phyloP scores from a whole-genome alignment of 169 alveolate species.

The Eimeria tenella region DNA sequence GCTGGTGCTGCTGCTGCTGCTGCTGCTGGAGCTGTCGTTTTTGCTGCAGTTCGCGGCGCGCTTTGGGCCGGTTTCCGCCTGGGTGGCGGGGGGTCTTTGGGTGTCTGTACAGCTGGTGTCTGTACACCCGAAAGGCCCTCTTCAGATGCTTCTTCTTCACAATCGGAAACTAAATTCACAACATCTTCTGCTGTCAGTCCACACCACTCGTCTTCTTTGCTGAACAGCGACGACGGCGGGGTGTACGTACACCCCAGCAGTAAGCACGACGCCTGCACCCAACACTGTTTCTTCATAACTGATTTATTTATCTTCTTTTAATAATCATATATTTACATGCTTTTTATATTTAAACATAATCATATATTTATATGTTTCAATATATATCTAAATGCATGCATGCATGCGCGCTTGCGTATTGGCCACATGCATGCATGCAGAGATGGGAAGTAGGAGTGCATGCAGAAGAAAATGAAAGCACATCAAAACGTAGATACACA shows the following conservation, averaged over 20 bases:
- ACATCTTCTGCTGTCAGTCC: conserved; percentile 47
- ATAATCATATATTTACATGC: neutral
- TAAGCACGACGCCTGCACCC: conserved; percentile 51
- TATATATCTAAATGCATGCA: neutral
- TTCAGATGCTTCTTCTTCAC: conserved; percentile 18
- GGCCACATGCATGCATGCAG: neutral
- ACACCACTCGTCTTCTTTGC: conserved; percentile 67
- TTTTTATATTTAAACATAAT: neutral
- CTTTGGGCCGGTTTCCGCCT: too few species aligned
- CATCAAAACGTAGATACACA: neutral
- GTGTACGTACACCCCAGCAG: conserved; percentile 22
- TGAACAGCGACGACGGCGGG: conserved; percentile 43
- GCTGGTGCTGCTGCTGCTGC: too few species aligned
- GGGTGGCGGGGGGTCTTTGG: neutral
- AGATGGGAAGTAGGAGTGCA: neutral
- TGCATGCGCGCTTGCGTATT: neutral
- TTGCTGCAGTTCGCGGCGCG: too few species aligned
- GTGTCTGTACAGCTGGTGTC: neutral
- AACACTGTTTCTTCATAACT: neutral
- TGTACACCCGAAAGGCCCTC: neutral
- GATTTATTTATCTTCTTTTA: neutral
- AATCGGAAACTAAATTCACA: conserved; percentile 42
- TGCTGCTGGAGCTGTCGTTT: too few species aligned
- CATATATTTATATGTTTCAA: neutral
- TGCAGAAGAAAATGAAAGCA: neutral